Conservation (phyloP, 1,284 basidiomycete genomes). For the Xerocomus amazonicus region DNA sequence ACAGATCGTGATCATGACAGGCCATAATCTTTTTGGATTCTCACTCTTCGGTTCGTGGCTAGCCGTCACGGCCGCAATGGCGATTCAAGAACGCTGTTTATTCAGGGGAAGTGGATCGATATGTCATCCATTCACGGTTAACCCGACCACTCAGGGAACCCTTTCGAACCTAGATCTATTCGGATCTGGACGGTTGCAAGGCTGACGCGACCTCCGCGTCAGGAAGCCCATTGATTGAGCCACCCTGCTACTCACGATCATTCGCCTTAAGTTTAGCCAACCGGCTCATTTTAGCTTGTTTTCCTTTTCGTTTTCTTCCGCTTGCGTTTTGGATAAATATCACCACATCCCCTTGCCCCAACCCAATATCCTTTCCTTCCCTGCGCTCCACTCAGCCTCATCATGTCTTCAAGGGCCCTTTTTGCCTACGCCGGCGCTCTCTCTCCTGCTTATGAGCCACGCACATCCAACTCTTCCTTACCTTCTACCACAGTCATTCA, state of each 20-base stretch:
- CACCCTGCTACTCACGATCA: slow-evolving; percentile 29
- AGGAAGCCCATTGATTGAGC: slow-evolving; percentile 21
- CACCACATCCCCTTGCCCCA: slow-evolving; percentile 4
- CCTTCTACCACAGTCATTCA: slow-evolving; percentile 24
- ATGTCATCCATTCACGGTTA: neutral
- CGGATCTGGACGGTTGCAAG: slow-evolving; percentile 16
- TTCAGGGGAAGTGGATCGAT: neutral
- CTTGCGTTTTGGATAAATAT: slow-evolving; percentile 30
- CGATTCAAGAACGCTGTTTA: slow-evolving; percentile 8
- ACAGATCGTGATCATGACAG: slow-evolving; percentile 1
- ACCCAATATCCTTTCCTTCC: slow-evolving; percentile 5
- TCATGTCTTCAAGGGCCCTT: slow-evolving; percentile 29
- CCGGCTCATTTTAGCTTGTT: slow-evolving; percentile 15
- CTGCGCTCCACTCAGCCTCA: neutral
- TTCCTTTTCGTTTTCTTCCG: slow-evolving; percentile 14
- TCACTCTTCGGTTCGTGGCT: slow-evolving; percentile 12
- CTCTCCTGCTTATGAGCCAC: slow-evolving; percentile 28
- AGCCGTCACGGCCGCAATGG: slow-evolving; percentile 14
- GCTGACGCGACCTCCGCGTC: slow-evolving; percentile 22
- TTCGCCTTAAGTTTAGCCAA: slow-evolving; percentile 28
- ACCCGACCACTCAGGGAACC: slow-evolving; percentile 4
- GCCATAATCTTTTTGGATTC: slow-evolving; percentile 17
- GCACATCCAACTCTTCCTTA: slow-evolving; percentile 18
- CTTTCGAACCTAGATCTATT: slow-evolving; percentile 23
- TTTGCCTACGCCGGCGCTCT: slow-evolving; percentile 30